Base-by-base conservation (phyloP, 805 yeast genomes). In the Metschnikowia peoriensis region DNA sequence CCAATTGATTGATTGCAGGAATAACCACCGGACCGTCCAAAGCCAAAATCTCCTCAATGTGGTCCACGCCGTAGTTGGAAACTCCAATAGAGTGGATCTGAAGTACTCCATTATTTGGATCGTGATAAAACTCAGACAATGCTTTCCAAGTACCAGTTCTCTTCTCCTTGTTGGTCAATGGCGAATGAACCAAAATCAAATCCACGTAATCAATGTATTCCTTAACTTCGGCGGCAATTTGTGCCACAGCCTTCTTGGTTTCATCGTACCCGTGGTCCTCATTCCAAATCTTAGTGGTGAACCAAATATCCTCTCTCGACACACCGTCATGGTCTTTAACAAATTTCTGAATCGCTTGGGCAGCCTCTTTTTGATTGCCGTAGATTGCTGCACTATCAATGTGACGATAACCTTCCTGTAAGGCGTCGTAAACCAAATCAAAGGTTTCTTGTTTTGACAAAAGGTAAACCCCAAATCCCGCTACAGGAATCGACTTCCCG, bases 1-100 rank as follows among this genome's bases (percentile, higher is more conserved):
- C 96, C 62, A 89, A 81, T 66, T 90, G 96, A 66, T 89, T 86
- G 41, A 88, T 85, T 0, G 85, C 89, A 0, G 96, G 84, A 58
- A 53, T 64, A 54, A 66, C 63, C 49, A 67, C 69, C 40, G 83
- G 68, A 3, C 71, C 79, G 3, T 77, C 77, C 86, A 88, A 83
- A 2, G 64, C 59, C 41, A 86, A 70, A 43, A 88, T 68, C 64
- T 86, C 86, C 52, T 83, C 78, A 27, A 88, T 65, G 63, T 84
- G 89, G 5, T 67, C 69, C 14, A 67, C 63, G 44, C 89, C 89
- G 61, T 77, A 88, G 70, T 88, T 88, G 8, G 96, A 88, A 14
- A 89, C 92, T 45, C 96, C 96, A 51, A 89, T 82, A 12, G 88
- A 77, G 61, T 76, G 79, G 49, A 86, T 82, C 44, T 73, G 66